A percentile compares a stretch with the other conserved stretches of the same genome.
phyloP scores from a whole-genome alignment of 495 filamentous ascomycete genomes.

The Neurospora tetrasperma region DNA sequence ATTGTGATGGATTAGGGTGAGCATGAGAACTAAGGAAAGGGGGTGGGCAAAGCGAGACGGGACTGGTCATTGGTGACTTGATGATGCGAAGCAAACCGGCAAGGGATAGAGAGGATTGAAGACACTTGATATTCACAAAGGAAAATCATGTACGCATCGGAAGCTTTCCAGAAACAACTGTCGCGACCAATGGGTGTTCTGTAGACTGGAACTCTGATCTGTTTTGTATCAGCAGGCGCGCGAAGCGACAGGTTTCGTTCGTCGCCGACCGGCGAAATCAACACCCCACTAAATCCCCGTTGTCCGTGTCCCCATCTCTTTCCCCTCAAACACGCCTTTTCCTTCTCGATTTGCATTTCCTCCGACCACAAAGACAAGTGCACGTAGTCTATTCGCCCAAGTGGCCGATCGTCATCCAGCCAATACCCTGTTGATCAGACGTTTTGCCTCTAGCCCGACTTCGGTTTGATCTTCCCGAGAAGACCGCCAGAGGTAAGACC shows the following conservation, averaged over 20 bases:
- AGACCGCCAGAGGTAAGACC: not conserved
- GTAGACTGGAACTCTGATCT: too few relatives aligned
- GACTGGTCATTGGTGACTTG: too few relatives aligned
- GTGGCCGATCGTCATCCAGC: too few relatives aligned
- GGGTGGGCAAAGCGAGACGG: not conserved
- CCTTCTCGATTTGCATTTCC: not conserved
- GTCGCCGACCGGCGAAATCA: not conserved
- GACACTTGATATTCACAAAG: too few relatives aligned
- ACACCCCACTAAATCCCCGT: not conserved
- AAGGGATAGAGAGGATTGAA: too few relatives aligned
- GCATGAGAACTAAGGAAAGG: not conserved
- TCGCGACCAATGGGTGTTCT: too few relatives aligned
- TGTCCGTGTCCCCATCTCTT: not conserved
- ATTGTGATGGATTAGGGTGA: not conserved
- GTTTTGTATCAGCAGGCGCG: not conserved
- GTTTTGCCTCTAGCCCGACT: not conserved
- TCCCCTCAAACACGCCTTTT: not conserved
- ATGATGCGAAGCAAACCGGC: too few relatives aligned
- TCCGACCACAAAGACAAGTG: not conserved
- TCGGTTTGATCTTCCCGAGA: not conserved
- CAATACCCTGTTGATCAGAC: too few relatives aligned
- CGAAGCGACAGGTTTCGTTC: not conserved
- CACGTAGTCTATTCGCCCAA: not conserved
- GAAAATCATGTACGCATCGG: too few relatives aligned
- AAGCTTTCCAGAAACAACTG: too few relatives aligned